A percentile compares a stretch with the other conserved stretches of the same genome.
Conservation (phyloP, 2,329 filamentous ascomycete species). For the Alternaria sp. region DNA sequence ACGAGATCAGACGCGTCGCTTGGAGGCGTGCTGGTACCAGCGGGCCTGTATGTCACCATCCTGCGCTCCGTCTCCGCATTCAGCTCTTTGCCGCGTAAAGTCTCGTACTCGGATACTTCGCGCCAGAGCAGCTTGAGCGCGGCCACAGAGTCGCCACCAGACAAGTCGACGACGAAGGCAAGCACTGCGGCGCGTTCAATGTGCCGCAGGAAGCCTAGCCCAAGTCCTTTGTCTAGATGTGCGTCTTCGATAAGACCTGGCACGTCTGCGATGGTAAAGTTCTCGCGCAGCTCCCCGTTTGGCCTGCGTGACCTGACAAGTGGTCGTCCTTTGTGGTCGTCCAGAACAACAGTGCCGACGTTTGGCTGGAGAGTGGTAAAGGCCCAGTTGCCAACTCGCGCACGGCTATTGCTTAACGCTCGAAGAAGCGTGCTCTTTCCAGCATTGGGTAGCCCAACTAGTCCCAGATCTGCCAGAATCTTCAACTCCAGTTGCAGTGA, state of each 20-base stretch:
- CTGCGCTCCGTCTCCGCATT: slow-evolving; percentile 70
- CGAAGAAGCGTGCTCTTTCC: slow-evolving; percentile 93
- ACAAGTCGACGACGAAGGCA: slow-evolving; percentile 91
- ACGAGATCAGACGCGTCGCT: slow-evolving; percentile 32
- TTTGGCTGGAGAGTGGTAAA: slow-evolving; percentile 96
- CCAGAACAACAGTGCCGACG: slow-evolving; percentile 93
- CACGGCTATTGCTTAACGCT: slow-evolving; percentile 85
- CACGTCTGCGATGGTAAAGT: slow-evolving; percentile 95
- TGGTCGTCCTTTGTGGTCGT: slow-evolving; percentile 82
- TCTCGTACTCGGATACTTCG: slow-evolving; percentile 89
- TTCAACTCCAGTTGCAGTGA: slow-evolving; percentile 90
- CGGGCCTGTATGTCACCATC: slow-evolving; percentile 62
- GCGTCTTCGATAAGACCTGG: slow-evolving; percentile 92
- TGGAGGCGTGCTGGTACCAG: slow-evolving; percentile 21
- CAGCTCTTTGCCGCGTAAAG: slow-evolving; percentile 75
- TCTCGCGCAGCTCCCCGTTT: slow-evolving; percentile 68
- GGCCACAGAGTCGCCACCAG: slow-evolving; percentile 77
- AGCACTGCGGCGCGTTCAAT: slow-evolving; percentile 93
- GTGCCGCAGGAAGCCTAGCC: slow-evolving; percentile 90
- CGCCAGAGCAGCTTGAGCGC: slow-evolving; percentile 86
- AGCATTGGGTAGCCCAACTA: slow-evolving; percentile 94
- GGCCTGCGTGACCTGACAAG: slow-evolving; percentile 56
- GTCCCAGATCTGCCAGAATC: slow-evolving; percentile 90
- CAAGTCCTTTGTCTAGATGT: slow-evolving; percentile 88
- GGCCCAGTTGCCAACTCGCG: slow-evolving; percentile 91